Percentiles rank a stretch among this genome's conserved stretches.
Conservation (phyloP, 371 early-diverging fungal species). For the Choanephora cucurbitarum region DNA sequence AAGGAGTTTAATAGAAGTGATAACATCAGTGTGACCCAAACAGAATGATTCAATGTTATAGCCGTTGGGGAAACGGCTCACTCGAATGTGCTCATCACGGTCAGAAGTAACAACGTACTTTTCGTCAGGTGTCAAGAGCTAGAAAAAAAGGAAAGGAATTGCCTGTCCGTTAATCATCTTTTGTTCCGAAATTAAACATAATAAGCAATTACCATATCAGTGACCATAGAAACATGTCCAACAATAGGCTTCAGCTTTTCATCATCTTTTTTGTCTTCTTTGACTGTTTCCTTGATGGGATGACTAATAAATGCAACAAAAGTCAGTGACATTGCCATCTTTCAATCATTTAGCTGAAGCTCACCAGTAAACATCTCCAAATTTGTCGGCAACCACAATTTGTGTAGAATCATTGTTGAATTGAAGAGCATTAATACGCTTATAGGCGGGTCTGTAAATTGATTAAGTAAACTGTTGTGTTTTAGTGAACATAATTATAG, state of each 20-base stretch:
- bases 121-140: slow-evolving; percentile 58
- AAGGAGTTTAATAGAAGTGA: slow-evolving; percentile 59
- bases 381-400: slow-evolving; percentile 89
- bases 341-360: no score
- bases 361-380: slow-evolving; percentile 91
- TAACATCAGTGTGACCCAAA: slow-evolving; percentile 88
- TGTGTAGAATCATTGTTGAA: slow-evolving; percentile 61
- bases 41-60: slow-evolving; percentile 89
- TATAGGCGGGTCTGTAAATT: slow-evolving; percentile 51
- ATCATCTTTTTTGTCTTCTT: slow-evolving; percentile 22
- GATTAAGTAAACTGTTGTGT: no score
- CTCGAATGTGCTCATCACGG: slow-evolving; percentile 95
- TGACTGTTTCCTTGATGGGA: slow-evolving; percentile 29
- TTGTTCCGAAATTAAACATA: no score
- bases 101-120: slow-evolving; percentile 86
- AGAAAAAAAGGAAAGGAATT: no score
- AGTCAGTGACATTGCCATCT: background rate
- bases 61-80: slow-evolving; percentile 85
- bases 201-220: slow-evolving; percentile 71
- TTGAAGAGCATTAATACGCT: slow-evolving; percentile 70
- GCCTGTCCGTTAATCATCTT: no score
- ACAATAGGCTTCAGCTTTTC: slow-evolving; percentile 65
- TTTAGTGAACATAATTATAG: no score
- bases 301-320: slow-evolving; percentile 26
- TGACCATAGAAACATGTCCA: slow-evolving; percentile 95